A percentile compares a stretch with the other conserved stretches of the same genome.
phyloP scores from a whole-genome alignment of 139 green algal genomes.

The Pseudopediastrum boryanum region DNA sequence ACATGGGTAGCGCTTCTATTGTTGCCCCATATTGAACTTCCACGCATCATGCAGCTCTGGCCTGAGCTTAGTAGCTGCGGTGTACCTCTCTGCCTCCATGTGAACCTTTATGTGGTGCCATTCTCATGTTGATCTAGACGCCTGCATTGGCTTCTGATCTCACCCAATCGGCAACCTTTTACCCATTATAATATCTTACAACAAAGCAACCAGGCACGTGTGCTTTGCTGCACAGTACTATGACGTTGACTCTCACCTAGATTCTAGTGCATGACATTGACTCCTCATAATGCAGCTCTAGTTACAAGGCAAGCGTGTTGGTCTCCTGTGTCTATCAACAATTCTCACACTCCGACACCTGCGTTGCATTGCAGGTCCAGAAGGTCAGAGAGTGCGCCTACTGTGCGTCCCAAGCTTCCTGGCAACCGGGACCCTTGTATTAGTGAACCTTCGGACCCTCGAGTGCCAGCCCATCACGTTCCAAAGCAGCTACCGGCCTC shows the following conservation, averaged over 20 bases:
- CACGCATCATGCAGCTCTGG: no score
- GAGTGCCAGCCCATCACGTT: conserved; percentile 78
- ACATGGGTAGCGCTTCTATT: no score
- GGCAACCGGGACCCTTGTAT: conserved; percentile 71
- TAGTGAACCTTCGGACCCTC: conserved; percentile 89
- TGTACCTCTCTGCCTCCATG: no score
- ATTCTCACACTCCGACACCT: not conserved
- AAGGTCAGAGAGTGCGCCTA: conserved; percentile 61
- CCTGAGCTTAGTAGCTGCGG: no score
- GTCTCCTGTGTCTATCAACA: not conserved
- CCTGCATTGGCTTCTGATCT: no score
- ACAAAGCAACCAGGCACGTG: no score
- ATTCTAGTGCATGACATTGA: not conserved
- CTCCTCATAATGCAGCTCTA: not conserved
- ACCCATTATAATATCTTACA: no score
- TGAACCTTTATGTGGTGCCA: no score
- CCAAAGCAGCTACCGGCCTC: conserved; percentile 22
- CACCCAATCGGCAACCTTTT: no score
- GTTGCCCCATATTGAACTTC: no score
- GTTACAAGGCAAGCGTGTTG: not conserved
- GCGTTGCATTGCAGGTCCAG: conserved; percentile 41
- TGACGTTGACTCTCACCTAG: not conserved
- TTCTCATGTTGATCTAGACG: no score
- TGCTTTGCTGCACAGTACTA: not conserved
- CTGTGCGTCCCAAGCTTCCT: conserved; percentile 82